These are phyloP conservation scores for Amaranthus cruentus DNA, from an alignment of 148 eudicot species.

Conservation along the genomic window DNA sequence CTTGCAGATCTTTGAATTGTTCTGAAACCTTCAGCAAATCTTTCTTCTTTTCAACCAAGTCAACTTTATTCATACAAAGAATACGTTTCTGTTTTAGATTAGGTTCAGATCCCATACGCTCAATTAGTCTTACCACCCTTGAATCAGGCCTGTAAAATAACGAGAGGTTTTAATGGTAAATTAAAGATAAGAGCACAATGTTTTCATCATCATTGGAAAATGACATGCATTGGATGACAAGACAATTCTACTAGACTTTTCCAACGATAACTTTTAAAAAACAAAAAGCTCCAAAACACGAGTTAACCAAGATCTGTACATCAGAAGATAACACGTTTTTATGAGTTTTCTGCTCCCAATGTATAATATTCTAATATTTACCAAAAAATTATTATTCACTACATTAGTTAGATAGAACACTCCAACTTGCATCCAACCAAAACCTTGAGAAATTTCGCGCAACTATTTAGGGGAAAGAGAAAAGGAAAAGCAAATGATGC, in stretches of 20 bases:
- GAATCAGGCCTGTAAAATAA: slow-evolving; percentile 70
- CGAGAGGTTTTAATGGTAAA: slow-evolving; percentile 5
- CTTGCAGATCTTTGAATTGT: slow-evolving; percentile 67
- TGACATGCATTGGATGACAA: background rate
- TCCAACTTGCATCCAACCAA: background rate
- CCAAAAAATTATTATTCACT: background rate
- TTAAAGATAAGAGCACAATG: background rate
- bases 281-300: background rate
- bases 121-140: slow-evolving; percentile 71
- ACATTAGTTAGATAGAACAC: background rate
- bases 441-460: background rate
- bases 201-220: background rate
- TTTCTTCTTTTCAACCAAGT: slow-evolving; percentile 82
- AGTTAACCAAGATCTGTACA: background rate
- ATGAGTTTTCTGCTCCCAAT: background rate
- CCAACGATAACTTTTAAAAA: background rate
- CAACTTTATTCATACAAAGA: slow-evolving; percentile 92
- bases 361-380: background rate
- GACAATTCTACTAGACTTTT: background rate
- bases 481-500: too few species aligned
- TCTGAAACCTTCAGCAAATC: slow-evolving; percentile 78
- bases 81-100: slow-evolving; percentile 68
- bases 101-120: slow-evolving; percentile 68
- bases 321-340: background rate
- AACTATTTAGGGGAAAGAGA: background rate